A percentile compares a stretch with the other conserved stretches of the same genome.
phyloP scores from a whole-genome alignment of 257 asterid species.

The Plantago elongata region DNA sequence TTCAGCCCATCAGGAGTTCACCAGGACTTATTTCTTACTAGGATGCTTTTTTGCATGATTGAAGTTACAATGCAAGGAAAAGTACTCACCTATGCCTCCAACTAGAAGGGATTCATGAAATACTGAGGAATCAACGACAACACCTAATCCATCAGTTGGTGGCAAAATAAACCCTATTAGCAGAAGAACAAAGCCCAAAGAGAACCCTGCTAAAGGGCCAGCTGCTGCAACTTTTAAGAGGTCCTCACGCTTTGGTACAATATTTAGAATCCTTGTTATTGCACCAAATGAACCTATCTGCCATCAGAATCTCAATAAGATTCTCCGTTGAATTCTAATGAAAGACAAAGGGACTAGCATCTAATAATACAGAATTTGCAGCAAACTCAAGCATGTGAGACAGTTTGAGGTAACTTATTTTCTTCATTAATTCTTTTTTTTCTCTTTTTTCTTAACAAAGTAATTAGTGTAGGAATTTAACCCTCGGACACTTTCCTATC shows the following conservation, averaged over 20 bases:
- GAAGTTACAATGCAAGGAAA: not conserved
- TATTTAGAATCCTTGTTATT: slow-evolving; percentile 78
- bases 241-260: slow-evolving; percentile 79
- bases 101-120: slow-evolving; percentile 87
- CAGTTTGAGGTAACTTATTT: too few relatives aligned
- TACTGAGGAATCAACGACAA: slow-evolving; percentile 73
- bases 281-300: slow-evolving; percentile 98
- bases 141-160: slow-evolving; percentile 78
- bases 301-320: slow-evolving; percentile 49
- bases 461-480: too few relatives aligned
- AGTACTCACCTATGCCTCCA: slow-evolving; percentile 76
- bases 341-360: too few relatives aligned
- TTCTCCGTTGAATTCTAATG: not conserved
- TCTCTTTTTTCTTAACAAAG: too few relatives aligned
- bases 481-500: too few relatives aligned
- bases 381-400: not conserved
- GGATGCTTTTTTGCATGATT: not conserved
- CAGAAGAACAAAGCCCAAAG: slow-evolving; percentile 67
- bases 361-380: not conserved
- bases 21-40: too few relatives aligned
- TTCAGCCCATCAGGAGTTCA: not conserved
- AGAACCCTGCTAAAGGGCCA: slow-evolving; percentile 90
- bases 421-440: too few relatives aligned
- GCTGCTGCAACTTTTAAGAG: slow-evolving; percentile 93
- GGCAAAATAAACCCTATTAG: slow-evolving; percentile 82